phyloP scores from a whole-genome alignment of 1,284 basidiomycete species.

The Farysia itapuensis region DNA sequence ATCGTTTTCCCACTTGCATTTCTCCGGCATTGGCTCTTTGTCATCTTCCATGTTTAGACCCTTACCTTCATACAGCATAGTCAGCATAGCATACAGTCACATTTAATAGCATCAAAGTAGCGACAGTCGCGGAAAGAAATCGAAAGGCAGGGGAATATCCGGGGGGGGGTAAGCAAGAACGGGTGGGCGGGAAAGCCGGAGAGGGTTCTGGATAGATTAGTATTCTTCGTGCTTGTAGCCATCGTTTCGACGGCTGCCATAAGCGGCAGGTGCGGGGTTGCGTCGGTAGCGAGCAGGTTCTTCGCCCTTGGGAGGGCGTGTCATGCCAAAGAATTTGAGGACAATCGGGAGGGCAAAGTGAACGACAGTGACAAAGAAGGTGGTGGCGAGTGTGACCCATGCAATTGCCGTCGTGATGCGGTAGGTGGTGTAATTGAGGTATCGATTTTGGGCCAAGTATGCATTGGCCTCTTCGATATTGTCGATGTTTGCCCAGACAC shows the following conservation, averaged over 20 bases:
- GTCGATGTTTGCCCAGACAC: conserved; percentile 24
- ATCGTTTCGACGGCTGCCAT: conserved; percentile 6
- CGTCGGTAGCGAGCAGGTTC: too few species aligned
- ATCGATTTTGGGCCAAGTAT: conserved; percentile 22
- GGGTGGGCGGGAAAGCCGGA: too few species aligned
- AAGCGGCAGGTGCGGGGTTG: too few species aligned
- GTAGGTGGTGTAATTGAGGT: conserved; percentile 40
- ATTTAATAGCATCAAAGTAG: too few species aligned
- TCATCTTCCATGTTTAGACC: too few species aligned
- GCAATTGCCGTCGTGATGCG: conserved; percentile 33
- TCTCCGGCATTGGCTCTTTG: too few species aligned
- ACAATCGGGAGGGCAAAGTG: conserved; percentile 46
- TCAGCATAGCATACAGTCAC: too few species aligned
- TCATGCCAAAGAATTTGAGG: conserved; percentile 38
- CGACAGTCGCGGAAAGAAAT: too few species aligned
- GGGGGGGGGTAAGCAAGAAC: too few species aligned
- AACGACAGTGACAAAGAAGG: conserved; percentile 49
- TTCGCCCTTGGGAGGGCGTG: conserved; percentile 28
- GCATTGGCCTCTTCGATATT: conserved; percentile 32
- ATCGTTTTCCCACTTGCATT: too few species aligned
- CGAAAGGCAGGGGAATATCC: too few species aligned
- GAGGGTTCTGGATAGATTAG: background rate
- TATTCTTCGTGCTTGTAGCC: conserved; percentile 16
- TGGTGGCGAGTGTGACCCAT: conserved; percentile 41
- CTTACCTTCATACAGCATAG: too few species aligned